These are phyloP conservation scores for Penicillium parvum DNA, from an alignment of 495 filamentous ascomycete species.

Conservation along the genomic window DNA sequence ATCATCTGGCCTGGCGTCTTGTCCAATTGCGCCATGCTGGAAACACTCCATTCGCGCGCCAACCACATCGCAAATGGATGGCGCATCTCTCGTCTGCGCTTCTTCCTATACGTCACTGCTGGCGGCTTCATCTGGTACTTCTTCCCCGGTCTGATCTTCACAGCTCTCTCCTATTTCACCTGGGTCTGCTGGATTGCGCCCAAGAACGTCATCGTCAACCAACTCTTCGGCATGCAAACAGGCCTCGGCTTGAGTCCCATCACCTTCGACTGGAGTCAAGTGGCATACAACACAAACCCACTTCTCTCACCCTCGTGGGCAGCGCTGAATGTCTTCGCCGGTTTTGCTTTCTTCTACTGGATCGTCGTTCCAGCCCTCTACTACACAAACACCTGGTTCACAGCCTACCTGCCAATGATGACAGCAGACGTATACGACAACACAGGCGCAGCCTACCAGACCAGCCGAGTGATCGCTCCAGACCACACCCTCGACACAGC, in stretches of 20 bases:
- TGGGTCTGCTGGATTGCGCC: slow-evolving; percentile 83
- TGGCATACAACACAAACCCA: slow-evolving; percentile 37
- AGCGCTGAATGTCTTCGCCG: slow-evolving; percentile 54
- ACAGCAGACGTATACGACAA: slow-evolving; percentile 68
- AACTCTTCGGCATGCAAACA: slow-evolving; percentile 72
- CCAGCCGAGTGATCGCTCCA: slow-evolving; percentile 64
- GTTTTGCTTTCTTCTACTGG: slow-evolving; percentile 33
- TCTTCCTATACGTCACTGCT: slow-evolving; percentile 51
- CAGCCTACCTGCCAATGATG: slow-evolving; percentile 37
- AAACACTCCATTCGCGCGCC: slow-evolving; percentile 31
- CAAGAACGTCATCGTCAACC: slow-evolving; percentile 70
- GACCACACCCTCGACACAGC: slow-evolving; percentile 68
- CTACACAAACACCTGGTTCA: slow-evolving; percentile 39
- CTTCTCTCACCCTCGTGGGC: slow-evolving; percentile 36
- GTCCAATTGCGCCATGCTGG: slow-evolving; percentile 37
- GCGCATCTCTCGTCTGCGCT: slow-evolving; percentile 55
- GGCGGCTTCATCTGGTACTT: slow-evolving; percentile 67
- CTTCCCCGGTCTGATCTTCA: slow-evolving; percentile 72
- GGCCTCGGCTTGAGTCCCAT: slow-evolving; percentile 77
- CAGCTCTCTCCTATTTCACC: slow-evolving; percentile 80
- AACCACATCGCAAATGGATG: slow-evolving; percentile 51
- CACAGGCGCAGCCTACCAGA: slow-evolving; percentile 72
- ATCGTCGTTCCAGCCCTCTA: slow-evolving; percentile 32
- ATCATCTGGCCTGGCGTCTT: slow-evolving; percentile 38
- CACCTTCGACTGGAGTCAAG: slow-evolving; percentile 72